Percentiles rank a stretch among this genome's conserved stretches.
Evolutionary conservation across 2,329 filamentous ascomycete genomes (phyloP).

Genomic region (Sporothrix brunneoviolacea): DNA sequence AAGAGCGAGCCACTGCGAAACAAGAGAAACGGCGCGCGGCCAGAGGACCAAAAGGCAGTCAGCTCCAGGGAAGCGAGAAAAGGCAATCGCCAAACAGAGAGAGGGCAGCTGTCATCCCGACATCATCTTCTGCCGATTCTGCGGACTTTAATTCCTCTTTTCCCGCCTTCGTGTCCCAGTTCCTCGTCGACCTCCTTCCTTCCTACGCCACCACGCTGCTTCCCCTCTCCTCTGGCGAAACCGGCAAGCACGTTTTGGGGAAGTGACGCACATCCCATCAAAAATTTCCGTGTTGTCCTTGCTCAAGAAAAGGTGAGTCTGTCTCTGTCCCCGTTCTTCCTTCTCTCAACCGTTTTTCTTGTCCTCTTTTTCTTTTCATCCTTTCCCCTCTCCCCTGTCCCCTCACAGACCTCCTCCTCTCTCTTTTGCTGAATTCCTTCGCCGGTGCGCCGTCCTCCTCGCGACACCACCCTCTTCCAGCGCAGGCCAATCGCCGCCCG

Average conservation of each 20-base stretch:
- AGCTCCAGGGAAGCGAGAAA: background rate
- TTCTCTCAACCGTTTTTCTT: background rate
- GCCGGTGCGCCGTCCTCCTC: too few species aligned
- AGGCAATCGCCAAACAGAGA: background rate
- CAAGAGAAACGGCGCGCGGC: background rate
- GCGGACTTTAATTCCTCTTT: slow-evolving; percentile 2
- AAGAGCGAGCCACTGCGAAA: background rate
- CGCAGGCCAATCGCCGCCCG: slow-evolving; percentile 9
- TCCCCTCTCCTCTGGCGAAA: slow-evolving; percentile 1
- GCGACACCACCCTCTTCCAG: background rate
- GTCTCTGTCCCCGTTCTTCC: too few species aligned
- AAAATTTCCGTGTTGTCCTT: background rate
- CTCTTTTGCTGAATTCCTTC: too few species aligned
- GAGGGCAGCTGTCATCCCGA: background rate
- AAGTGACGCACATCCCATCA: slow-evolving; percentile 6
- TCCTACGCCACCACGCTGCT: background rate
- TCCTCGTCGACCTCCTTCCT: background rate
- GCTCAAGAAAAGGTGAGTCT: too few species aligned
- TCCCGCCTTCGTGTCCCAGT: background rate
- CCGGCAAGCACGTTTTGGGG: background rate
- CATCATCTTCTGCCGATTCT: background rate
- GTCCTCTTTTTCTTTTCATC: background rate
- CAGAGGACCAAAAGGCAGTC: background rate
- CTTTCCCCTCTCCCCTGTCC: background rate
- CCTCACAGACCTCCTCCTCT: background rate